Conservation (phyloP, 192 early-diverging fungal species). For the Rhizoclosmatium sp. region DNA sequence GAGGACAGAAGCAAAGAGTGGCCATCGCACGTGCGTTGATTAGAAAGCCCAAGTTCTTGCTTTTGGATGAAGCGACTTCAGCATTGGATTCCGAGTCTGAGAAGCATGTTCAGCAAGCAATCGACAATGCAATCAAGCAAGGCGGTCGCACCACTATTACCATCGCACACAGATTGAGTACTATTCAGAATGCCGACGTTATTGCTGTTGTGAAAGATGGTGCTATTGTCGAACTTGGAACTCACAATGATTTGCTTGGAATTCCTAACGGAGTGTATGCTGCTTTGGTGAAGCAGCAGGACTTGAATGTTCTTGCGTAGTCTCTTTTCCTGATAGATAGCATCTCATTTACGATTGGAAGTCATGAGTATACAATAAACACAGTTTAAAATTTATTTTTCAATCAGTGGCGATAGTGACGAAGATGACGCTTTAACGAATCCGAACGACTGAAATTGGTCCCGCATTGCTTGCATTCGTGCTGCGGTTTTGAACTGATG, state of each 20-base stretch:
- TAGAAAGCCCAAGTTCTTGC: slow-evolving; percentile 59
- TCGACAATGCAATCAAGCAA: slow-evolving; percentile 53
- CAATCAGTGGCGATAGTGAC: background rate
- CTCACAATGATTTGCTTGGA: slow-evolving; percentile 74
- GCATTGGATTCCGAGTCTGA: slow-evolving; percentile 62
- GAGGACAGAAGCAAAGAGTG: slow-evolving; percentile 56
- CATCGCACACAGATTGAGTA: slow-evolving; percentile 91
- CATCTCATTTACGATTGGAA: background rate
- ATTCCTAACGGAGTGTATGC: slow-evolving; percentile 30
- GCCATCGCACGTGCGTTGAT: slow-evolving; percentile 73
- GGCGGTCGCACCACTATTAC: slow-evolving; percentile 88
- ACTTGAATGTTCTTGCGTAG: slow-evolving; percentile 23
- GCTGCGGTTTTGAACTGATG: too few species aligned
- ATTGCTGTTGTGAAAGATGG: slow-evolving; percentile 78
- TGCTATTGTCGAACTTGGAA: slow-evolving; percentile 74
- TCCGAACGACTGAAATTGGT: too few species aligned
- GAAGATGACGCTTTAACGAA: too few species aligned
- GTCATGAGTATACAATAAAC: background rate
- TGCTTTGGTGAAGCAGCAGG: slow-evolving; percentile 41
- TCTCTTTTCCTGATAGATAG: background rate
- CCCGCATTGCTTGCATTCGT: too few species aligned
- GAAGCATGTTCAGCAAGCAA: slow-evolving; percentile 57
- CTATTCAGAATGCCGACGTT: slow-evolving; percentile 82
- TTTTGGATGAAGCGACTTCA: slow-evolving; percentile 42
- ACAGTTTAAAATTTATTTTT: background rate